These are phyloP conservation scores for Scortechinia acanthostroma DNA, from an alignment of 2,329 filamentous ascomycete genomes.

Conservation along the genomic window DNA sequence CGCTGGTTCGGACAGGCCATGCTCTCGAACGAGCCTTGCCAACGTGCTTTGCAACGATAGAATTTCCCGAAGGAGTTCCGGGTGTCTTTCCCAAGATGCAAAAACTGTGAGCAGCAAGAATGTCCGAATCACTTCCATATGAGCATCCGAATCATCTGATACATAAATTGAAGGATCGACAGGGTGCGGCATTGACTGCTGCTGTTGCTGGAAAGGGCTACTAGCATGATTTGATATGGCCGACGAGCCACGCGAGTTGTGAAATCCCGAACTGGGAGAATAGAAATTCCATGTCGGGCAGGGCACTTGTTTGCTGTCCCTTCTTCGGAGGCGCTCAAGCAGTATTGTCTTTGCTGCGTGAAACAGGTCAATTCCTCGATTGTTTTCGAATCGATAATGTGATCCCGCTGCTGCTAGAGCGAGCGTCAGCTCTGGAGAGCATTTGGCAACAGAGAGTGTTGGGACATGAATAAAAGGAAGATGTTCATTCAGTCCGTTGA, in stretches of 20 bases:
- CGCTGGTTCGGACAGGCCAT: constrained; percentile 25
- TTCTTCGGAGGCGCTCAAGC: constrained; percentile 36
- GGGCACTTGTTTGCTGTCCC: constrained; percentile 32
- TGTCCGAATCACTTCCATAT: constrained; percentile 38
- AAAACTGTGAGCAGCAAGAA: constrained; percentile 46
- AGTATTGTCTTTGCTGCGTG: constrained; percentile 46
- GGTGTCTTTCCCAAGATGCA: constrained; percentile 51
- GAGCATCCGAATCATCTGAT: constrained; percentile 30
- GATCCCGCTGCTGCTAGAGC: constrained; percentile 39
- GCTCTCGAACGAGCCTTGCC: constrained; percentile 43
- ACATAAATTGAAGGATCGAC: constrained; percentile 21
- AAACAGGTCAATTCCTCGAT: constrained; percentile 44
- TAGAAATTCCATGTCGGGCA: constrained; percentile 29
- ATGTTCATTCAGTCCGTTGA: constrained; percentile 39
- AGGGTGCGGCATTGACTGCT: constrained; percentile 17
- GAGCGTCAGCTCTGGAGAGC: constrained; percentile 36
- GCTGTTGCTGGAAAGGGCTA: constrained; percentile 27
- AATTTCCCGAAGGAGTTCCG: constrained; percentile 45
- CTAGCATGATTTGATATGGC: constrained; percentile 27
- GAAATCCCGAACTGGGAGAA: constrained; percentile 19
- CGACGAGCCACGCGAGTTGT: constrained; percentile 27
- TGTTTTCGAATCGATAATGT: constrained; percentile 37
- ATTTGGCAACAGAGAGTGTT: constrained; percentile 32
- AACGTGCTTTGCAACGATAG: constrained; percentile 47
- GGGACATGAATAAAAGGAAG: constrained; percentile 40